Percentiles rank a stretch among this genome's conserved stretches.
Evolutionary conservation across 371 early-diverging fungal species (phyloP).

Genomic region (Mortierella sp.): DNA sequence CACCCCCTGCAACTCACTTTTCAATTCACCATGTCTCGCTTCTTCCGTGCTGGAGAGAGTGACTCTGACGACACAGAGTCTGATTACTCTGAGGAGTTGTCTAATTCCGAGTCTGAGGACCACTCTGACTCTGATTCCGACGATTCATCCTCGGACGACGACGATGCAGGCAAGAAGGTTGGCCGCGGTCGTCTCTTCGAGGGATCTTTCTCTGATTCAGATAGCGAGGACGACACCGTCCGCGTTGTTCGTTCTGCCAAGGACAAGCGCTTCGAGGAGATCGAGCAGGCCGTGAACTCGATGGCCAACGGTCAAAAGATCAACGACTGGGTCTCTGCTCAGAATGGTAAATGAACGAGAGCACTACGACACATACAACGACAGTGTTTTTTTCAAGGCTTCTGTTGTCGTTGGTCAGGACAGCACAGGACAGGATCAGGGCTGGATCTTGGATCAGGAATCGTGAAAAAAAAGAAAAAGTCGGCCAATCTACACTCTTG

Average conservation of each 20-base stretch:
- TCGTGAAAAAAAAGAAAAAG: neutral
- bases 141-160: slow-evolving; percentile 55
- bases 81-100: slow-evolving; percentile 53
- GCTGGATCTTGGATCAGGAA: neutral
- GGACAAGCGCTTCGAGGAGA: slow-evolving; percentile 87
- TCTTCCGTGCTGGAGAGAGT: slow-evolving; percentile 64
- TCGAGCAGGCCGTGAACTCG: slow-evolving; percentile 71
- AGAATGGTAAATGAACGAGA: slow-evolving; percentile 70
- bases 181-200: slow-evolving; percentile 62
- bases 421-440: too few relatives aligned
- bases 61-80: slow-evolving; percentile 62
- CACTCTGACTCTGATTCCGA: slow-evolving; percentile 47
- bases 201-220: slow-evolving; percentile 63
- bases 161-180: slow-evolving; percentile 58
- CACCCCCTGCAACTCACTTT: neutral
- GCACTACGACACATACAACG: too few relatives aligned
- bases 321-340: slow-evolving; percentile 90
- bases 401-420: too few relatives aligned
- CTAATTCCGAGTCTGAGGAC: slow-evolving; percentile 49
- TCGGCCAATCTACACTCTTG: too few relatives aligned
- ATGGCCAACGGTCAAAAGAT: slow-evolving; percentile 87
- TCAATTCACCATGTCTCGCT: slow-evolving; percentile 64
- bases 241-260: slow-evolving; percentile 86
- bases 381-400: too few relatives aligned
- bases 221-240: slow-evolving; percentile 81